Evolutionary conservation across 2,329 filamentous ascomycete species (phyloP).

Genomic region (Penicillium sp.): DNA sequence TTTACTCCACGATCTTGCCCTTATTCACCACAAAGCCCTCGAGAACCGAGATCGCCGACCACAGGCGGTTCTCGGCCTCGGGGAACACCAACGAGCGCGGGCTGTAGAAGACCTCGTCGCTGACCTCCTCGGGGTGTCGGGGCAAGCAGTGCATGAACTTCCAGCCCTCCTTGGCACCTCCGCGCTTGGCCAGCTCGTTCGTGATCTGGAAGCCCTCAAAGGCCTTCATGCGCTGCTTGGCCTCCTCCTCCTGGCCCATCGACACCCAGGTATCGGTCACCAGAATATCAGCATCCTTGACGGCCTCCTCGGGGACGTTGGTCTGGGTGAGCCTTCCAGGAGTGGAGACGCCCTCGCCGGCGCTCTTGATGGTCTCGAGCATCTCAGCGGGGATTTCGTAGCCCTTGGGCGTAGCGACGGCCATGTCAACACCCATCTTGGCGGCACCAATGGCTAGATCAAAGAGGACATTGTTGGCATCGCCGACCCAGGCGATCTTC

Average conservation of each 20-base stretch:
- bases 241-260: constrained; percentile 94
- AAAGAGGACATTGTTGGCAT: constrained; percentile 96
- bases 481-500: constrained; percentile 94
- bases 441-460: constrained; percentile 85
- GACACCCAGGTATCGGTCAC: constrained; percentile 98
- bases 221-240: constrained; percentile 71
- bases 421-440: constrained; percentile 83
- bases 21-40: constrained; percentile 95
- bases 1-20: constrained; percentile 64
- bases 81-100: constrained; percentile 83
- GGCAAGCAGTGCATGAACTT: constrained; percentile 99
- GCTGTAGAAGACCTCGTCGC: constrained; percentile 92
- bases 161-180: constrained; percentile 86
- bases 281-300: constrained; percentile 82
- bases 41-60: constrained; percentile 82
- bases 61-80: constrained; percentile 92
- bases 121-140: constrained; percentile 87
- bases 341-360: constrained; percentile 58
- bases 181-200: constrained; percentile 75
- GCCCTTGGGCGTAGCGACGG: constrained; percentile 81
- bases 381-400: constrained; percentile 80
- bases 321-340: constrained; percentile 74
- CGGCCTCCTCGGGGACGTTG: constrained; percentile 76
- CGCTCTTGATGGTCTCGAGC: constrained; percentile 68
- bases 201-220: constrained; percentile 94